A percentile compares a stretch with the other conserved stretches of the same genome.
phyloP scores from a whole-genome alignment of 2,329 filamentous ascomycete genomes.

The Phaeosphaeriaceae sp. region DNA sequence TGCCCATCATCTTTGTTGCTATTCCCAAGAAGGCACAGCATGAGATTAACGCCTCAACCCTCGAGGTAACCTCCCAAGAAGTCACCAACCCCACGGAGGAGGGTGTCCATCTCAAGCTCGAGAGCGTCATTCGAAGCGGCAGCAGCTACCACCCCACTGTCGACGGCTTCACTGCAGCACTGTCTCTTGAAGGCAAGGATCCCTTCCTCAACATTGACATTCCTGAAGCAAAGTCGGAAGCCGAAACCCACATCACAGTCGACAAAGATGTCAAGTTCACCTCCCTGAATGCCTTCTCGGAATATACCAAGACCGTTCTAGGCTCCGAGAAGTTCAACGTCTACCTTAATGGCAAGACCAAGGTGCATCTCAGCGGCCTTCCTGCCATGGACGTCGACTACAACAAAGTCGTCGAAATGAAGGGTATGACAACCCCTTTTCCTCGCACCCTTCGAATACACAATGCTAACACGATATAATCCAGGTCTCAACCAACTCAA shows the following conservation, averaged over 20 bases:
- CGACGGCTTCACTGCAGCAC: conserved; percentile 60
- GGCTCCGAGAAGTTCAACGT: conserved; percentile 58
- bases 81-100: conserved; percentile 60
- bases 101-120: conserved; percentile 58
- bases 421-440: no score
- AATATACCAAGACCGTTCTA: conserved; percentile 60
- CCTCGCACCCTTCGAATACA: no score
- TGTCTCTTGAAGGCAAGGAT: conserved; percentile 55
- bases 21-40: conserved; percentile 66
- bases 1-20: conserved; percentile 66
- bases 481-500: conserved; percentile 66
- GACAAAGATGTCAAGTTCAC: conserved; percentile 55
- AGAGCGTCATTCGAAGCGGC: conserved; percentile 56
- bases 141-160: conserved; percentile 64
- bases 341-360: conserved; percentile 60
- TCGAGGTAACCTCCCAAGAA: conserved; percentile 60
- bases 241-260: conserved; percentile 53
- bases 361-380: conserved; percentile 59
- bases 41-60: conserved; percentile 60
- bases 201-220: conserved; percentile 57
- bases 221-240: conserved; percentile 53
- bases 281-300: conserved; percentile 55
- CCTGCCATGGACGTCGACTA: conserved; percentile 62
- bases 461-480: background rate
- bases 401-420: conserved; percentile 65